These are phyloP conservation scores for Ananas comosus DNA, from an alignment of 176 grass and related monocot species.

Conservation along the genomic window DNA sequence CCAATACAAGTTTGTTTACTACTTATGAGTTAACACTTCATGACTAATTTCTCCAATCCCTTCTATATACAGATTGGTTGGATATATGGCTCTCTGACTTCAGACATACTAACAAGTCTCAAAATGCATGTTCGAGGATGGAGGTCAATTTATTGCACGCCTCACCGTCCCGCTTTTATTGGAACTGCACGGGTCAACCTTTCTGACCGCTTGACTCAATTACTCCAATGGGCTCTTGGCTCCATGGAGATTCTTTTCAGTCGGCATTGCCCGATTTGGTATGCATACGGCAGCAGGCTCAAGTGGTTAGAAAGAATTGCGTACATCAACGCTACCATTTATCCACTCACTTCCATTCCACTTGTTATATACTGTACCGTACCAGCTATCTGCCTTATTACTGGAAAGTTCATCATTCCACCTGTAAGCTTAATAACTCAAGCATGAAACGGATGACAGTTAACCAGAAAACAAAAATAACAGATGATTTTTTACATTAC, in stretches of 20 bases:
- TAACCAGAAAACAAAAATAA: neutral
- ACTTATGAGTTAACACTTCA: neutral
- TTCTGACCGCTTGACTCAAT: conserved; percentile 88
- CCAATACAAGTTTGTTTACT: too few species aligned
- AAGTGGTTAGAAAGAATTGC: conserved; percentile 81
- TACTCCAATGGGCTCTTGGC: conserved; percentile 85
- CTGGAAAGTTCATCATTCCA: conserved; percentile 84
- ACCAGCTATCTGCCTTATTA: conserved; percentile 85
- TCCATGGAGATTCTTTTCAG: conserved; percentile 80
- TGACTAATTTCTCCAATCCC: neutral
- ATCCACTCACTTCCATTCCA: conserved; percentile 79
- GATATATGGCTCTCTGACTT: conserved; percentile 85
- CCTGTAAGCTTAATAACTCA: conserved; percentile 38
- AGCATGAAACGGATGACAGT: neutral
- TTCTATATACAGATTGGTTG: conserved; percentile 70
- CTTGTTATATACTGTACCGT: conserved; percentile 72
- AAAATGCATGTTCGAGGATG: conserved; percentile 88
- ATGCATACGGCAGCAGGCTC: conserved; percentile 60
- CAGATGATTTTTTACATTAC: too few species aligned
- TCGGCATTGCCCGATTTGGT: conserved; percentile 94
- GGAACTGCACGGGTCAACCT: conserved; percentile 83
- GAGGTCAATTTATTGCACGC: conserved; percentile 90
- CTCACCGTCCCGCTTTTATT: conserved; percentile 62
- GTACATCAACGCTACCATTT: conserved; percentile 85
- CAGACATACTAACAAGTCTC: conserved; percentile 81